Evolutionary conservation across 768 basidiomycete genomes (phyloP), one percentile per base, ranked within the genome.

Genomic region (Guyanaporus albipodus): DNA sequence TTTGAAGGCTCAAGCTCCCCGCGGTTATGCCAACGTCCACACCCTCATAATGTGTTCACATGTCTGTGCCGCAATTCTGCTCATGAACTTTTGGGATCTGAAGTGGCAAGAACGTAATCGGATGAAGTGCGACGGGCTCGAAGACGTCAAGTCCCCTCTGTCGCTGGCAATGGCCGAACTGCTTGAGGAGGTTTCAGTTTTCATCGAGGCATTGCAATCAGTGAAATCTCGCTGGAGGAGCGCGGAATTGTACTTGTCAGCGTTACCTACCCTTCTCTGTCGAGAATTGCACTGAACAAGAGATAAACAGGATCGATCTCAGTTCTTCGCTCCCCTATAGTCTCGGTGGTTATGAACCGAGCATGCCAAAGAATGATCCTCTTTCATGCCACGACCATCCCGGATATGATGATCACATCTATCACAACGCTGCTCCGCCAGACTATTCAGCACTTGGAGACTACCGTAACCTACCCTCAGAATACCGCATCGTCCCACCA

Each of bases 1-100:
- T 33, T 58, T 85, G 39, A 76, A 82, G 49, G 64, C 64, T 2
- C 75, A 79, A 52, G 55, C 76, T n/a, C 53, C 61, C 28, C 73
- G 70, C 10, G 76, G 76, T 24, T 64, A 70, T 46, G 73, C 66
- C 36, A 72, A 76, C 52, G 59, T 68, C 21, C 73, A 74, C 8
- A 67, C 54, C 32, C 57, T 79, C 27, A 72, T 77, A 38, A 64
- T 72, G 52, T 66, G 67, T 15, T 70, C 78, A 9, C 74, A 81
- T 52, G 61, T 78, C 32, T 75, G 73, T 32, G 76, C 79, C 2
- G 76, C 73, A 6, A 65, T 79, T 9, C 64, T 85, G 14, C 62
- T 82, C n/a, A 65, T 80, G 45, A 70, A 72, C 36, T 64, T 79
- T n/a, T 85, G 83, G 82, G 73, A 77, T 48, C 53, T 78, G 41